Percentiles rank a stretch among this genome's conserved stretches.
Evolutionary conservation across 106 monocot species (phyloP).

Genomic region (Apostasia ramifera): DNA sequence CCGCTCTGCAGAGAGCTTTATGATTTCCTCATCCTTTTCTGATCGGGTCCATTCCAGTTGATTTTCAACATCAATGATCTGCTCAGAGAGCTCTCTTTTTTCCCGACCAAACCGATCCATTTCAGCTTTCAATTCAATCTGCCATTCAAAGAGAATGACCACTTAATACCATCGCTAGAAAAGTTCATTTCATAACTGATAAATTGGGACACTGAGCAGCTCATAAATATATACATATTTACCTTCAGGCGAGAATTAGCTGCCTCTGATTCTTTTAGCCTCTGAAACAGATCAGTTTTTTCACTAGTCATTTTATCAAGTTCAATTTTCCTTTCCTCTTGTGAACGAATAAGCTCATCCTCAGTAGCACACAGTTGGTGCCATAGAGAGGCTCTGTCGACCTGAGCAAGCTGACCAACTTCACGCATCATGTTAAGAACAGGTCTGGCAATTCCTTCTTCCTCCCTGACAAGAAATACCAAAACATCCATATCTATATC

Average conservation of each 20-base stretch:
- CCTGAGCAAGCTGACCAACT: constrained; percentile 62
- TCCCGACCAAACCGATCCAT: constrained; percentile 60
- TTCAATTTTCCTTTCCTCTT: constrained; percentile 56
- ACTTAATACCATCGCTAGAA: background rate
- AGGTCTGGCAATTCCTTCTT: constrained; percentile 65
- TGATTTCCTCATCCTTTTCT: constrained; percentile 85
- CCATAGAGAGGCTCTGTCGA: constrained; percentile 82
- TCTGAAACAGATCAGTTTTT: constrained; percentile 46
- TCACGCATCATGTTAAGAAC: constrained; percentile 82
- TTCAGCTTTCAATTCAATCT: constrained; percentile 80
- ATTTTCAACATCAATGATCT: constrained; percentile 63
- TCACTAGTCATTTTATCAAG: constrained; percentile 50
- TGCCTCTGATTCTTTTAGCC: constrained; percentile 70
- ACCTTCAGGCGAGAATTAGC: constrained; percentile 62
- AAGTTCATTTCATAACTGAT: background rate
- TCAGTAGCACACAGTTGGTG: constrained; percentile 72
- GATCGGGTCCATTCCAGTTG: constrained; percentile 89
- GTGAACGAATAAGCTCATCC: constrained; percentile 67
- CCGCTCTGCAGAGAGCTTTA: constrained; percentile 64
- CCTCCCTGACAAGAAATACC: constrained; percentile 75
- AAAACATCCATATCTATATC: constrained; percentile 91
- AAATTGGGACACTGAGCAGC: constrained; percentile 1
- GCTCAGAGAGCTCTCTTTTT: constrained; percentile 66
- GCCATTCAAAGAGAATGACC: constrained; percentile 18
- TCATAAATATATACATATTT: constrained; percentile 7